Conservation (phyloP, 1,284 basidiomycete species). For the Omphalotus olearius region DNA sequence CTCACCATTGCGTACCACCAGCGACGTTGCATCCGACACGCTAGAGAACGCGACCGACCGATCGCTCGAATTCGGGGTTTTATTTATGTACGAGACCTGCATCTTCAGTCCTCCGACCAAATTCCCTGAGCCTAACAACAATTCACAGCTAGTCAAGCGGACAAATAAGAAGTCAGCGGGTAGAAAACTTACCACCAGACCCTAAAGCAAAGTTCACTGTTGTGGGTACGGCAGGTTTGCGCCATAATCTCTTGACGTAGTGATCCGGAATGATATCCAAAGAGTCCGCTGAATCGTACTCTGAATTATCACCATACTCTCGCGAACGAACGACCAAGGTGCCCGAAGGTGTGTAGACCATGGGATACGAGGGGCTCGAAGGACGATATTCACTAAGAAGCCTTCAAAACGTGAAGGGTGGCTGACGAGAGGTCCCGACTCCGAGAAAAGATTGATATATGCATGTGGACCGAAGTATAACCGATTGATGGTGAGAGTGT, state of each 20-base stretch:
- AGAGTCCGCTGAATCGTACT: slow-evolving; percentile 8
- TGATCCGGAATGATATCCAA: slow-evolving; percentile 16
- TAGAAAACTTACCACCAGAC: not conserved
- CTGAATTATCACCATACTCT: slow-evolving; percentile 17
- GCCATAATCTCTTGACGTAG: slow-evolving; percentile 18
- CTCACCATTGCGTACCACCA: slow-evolving; percentile 1
- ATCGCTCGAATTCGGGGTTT: slow-evolving; percentile 11
- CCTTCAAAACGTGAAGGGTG: no score
- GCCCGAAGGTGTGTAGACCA: slow-evolving; percentile 14
- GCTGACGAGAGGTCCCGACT: no score
- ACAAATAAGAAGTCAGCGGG: no score
- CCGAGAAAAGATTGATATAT: no score
- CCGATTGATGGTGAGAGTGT: no score
- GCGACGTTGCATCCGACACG: not conserved
- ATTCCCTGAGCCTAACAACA: no score
- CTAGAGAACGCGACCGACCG: slow-evolving; percentile 12
- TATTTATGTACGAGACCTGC: slow-evolving; percentile 12
- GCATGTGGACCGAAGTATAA: no score
- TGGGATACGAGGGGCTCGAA: not conserved
- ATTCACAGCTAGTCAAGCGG: no score
- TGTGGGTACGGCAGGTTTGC: slow-evolving; percentile 6
- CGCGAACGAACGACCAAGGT: slow-evolving; percentile 15
- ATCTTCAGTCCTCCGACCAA: not conserved
- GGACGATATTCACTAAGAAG: no score
- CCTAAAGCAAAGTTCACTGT: not conserved